Percentiles rank a stretch among this genome's conserved stretches.
These are phyloP conservation scores for Gastrolobium bilobum DNA, from an alignment of 306 rosid genomes.

Conservation along the genomic window DNA sequence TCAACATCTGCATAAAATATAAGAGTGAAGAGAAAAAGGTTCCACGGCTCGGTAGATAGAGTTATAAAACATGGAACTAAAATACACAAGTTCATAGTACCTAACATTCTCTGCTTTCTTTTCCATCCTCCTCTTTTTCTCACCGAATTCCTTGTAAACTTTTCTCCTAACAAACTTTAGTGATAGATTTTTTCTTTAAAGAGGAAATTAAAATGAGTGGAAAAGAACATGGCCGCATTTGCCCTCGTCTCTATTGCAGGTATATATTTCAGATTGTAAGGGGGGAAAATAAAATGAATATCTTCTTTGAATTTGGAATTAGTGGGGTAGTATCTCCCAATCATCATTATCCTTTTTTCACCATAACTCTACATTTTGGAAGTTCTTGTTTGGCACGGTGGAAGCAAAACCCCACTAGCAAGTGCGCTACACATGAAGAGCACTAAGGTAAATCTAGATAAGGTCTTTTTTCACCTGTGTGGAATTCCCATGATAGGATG, in stretches of 20 bases:
- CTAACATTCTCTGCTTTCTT: too few species aligned
- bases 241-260: too few species aligned
- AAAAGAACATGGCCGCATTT: too few species aligned
- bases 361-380: constrained; percentile 11
- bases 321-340: constrained; percentile 24
- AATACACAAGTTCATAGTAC: too few species aligned
- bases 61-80: too few species aligned
- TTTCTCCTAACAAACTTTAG: too few species aligned
- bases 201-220: too few species aligned
- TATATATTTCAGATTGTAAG: neutral
- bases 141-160: too few species aligned
- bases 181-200: too few species aligned
- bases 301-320: constrained; percentile 1
- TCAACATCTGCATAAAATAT: neutral
- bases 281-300: constrained; percentile 16
- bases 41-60: too few species aligned
- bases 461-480: neutral
- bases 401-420: constrained; percentile 44
- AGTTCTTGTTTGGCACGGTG: constrained; percentile 38
- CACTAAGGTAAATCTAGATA: constrained; percentile 31
- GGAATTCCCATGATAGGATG: constrained; percentile 18
- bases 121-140: too few species aligned
- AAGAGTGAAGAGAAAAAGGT: neutral
- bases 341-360: constrained; percentile 1
- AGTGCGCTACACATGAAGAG: constrained; percentile 48